A percentile compares a stretch with the other conserved stretches of the same genome.
Evolutionary conservation across 495 filamentous ascomycete species (phyloP).

Genomic region (Hamigera avellanea): DNA sequence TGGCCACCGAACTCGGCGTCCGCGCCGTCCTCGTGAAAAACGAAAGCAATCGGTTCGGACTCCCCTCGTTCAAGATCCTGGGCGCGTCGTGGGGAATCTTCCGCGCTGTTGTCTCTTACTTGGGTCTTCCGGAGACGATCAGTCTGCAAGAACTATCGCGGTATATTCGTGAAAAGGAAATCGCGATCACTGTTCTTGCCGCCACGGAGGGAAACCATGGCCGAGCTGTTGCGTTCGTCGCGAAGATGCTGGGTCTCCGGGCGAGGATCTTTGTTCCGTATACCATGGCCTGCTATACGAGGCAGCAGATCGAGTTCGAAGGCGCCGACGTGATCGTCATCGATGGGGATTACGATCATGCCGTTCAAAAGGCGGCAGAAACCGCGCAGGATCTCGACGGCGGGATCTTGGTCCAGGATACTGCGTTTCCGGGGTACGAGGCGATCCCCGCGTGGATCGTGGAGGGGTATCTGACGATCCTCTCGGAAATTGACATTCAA

Average conservation of each 20-base stretch:
- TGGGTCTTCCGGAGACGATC: constrained; percentile 24
- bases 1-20: constrained; percentile 47
- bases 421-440: constrained; percentile 48
- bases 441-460: constrained; percentile 59
- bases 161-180: constrained; percentile 19
- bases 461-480: constrained; percentile 60
- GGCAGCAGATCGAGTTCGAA: constrained; percentile 42
- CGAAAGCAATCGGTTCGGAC: constrained; percentile 44
- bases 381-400: constrained; percentile 16
- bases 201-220: constrained; percentile 67
- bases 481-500: constrained; percentile 49
- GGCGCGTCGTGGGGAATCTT: constrained; percentile 65
- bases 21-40: constrained; percentile 46
- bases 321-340: constrained; percentile 41
- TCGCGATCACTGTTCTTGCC: constrained; percentile 29
- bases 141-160: constrained; percentile 26
- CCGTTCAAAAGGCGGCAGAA: constrained; percentile 33
- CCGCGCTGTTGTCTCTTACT: constrained; percentile 34
- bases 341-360: constrained; percentile 48
- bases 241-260: constrained; percentile 35
- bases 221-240: constrained; percentile 56
- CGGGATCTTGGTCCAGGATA: constrained; percentile 53
- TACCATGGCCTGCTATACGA: constrained; percentile 38
- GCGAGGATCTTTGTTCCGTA: constrained; percentile 45
- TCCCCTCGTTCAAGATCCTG: constrained; percentile 67